Percentiles rank a stretch among this genome's conserved stretches.
These are phyloP conservation scores for Psilocybe subaeruginosa DNA, from an alignment of 768 basidiomycete species.

Conservation along the genomic window DNA sequence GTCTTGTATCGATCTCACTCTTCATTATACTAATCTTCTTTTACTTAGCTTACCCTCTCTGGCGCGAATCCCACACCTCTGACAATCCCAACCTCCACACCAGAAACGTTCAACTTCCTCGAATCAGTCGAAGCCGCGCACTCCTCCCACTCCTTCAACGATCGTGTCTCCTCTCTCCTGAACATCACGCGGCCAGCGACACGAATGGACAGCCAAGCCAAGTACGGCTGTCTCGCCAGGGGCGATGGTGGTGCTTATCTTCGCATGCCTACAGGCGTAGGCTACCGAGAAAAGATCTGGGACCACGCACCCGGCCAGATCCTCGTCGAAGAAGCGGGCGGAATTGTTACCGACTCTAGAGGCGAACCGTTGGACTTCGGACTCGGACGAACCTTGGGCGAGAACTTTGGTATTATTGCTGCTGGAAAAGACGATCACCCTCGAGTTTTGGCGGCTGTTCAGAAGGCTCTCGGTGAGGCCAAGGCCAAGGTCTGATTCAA, in stretches of 20 bases:
- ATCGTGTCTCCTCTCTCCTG: constrained; percentile 67
- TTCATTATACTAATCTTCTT: neutral
- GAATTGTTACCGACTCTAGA: constrained; percentile 82
- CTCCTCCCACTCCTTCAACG: constrained; percentile 86
- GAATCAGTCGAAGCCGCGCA: constrained; percentile 94
- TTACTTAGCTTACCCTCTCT: constrained; percentile 52
- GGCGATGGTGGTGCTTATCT: constrained; percentile 87
- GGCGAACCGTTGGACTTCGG: constrained; percentile 85
- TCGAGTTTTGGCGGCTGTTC: constrained; percentile 74
- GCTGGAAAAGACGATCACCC: constrained; percentile 73
- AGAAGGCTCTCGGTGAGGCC: constrained; percentile 47
- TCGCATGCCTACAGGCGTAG: constrained; percentile 75
- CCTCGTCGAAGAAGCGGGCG: constrained; percentile 88
- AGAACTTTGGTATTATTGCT: constrained; percentile 88
- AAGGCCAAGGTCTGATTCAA: constrained; percentile 31
- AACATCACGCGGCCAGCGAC: constrained; percentile 66
- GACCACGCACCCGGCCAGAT: constrained; percentile 91
- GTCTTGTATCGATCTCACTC: neutral
- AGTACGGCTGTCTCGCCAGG: constrained; percentile 85
- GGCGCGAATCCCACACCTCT: constrained; percentile 52
- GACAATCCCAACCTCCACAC: constrained; percentile 51
- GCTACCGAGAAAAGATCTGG: constrained; percentile 97
- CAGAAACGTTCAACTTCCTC: constrained; percentile 65
- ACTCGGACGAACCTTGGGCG: constrained; percentile 80
- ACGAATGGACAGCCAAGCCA: constrained; percentile 96